Evolutionary conservation across 2,329 filamentous ascomycete genomes (phyloP).

Genomic region (Colletotrichum viniferum): DNA sequence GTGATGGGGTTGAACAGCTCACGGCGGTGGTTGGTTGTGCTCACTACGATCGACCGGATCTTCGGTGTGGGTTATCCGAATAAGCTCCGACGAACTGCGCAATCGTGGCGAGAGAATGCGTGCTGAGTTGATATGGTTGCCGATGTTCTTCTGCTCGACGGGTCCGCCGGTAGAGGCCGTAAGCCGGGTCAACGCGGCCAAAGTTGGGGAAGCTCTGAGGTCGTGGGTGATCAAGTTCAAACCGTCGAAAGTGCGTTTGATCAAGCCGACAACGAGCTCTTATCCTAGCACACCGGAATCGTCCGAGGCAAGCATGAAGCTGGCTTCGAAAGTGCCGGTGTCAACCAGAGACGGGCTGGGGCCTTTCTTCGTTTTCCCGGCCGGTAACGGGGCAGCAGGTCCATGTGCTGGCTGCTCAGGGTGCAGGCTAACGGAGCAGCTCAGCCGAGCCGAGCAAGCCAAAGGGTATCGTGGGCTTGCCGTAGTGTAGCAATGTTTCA

Average conservation of each 20-base stretch:
- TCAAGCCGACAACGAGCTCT: background rate
- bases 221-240: background rate
- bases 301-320: background rate
- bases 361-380: background rate
- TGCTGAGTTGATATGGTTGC: background rate
- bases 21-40: background rate
- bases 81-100: background rate
- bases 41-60: background rate
- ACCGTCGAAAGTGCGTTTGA: background rate
- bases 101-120: slow-evolving; percentile 3
- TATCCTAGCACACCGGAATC: background rate
- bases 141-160: background rate
- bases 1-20: background rate
- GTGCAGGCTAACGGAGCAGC: background rate
- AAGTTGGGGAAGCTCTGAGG: background rate
- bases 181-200: background rate
- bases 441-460: background rate
- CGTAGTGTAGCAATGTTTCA: slow-evolving; percentile 4
- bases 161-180: background rate
- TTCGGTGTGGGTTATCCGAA: background rate
- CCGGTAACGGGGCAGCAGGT: background rate
- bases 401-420: background rate
- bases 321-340: background rate
- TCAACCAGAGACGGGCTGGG: background rate
- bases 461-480: background rate